A percentile compares a stretch with the other conserved stretches of the same genome.
Conservation (phyloP, 768 basidiomycete genomes). For the Boletus eberwhitei region DNA sequence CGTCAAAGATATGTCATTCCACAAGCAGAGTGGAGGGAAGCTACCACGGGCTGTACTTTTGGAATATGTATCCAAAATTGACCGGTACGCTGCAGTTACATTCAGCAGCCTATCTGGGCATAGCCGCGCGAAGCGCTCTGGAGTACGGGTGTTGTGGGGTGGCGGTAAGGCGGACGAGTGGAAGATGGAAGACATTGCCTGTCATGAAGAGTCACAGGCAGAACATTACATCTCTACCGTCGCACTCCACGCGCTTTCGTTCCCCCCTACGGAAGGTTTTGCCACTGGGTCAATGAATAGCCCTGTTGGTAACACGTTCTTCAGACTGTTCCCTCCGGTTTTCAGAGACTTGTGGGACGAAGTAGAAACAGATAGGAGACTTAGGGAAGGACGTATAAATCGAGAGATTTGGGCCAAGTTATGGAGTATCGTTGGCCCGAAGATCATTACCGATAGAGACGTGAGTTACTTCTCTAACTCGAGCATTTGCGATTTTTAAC, state of each 20-base stretch:
- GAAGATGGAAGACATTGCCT: constrained; percentile 84
- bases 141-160: constrained; percentile 72
- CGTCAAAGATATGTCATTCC: constrained; percentile 71
- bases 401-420: constrained; percentile 69
- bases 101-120: constrained; percentile 63
- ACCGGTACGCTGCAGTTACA: constrained; percentile 71
- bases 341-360: constrained; percentile 94
- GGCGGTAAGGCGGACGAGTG: constrained; percentile 59
- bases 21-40: constrained; percentile 80
- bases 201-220: constrained; percentile 72
- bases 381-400: constrained; percentile 60
- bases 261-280: constrained; percentile 62
- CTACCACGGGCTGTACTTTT: constrained; percentile 73
- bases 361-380: constrained; percentile 63
- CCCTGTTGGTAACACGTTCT: constrained; percentile 57
- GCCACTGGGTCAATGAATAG: constrained; percentile 45
- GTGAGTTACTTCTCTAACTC: constrained; percentile 31
- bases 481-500: not conserved
- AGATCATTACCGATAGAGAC: constrained; percentile 41
- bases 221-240: constrained; percentile 87
- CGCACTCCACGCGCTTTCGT: constrained; percentile 77
- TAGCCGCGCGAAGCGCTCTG: constrained; percentile 74
- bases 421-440: constrained; percentile 59
- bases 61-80: constrained; percentile 63
- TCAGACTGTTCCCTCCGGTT: constrained; percentile 73